Conservation (phyloP, 2,329 filamentous ascomycete genomes). For the Phyllosticta citribraziliensis region DNA sequence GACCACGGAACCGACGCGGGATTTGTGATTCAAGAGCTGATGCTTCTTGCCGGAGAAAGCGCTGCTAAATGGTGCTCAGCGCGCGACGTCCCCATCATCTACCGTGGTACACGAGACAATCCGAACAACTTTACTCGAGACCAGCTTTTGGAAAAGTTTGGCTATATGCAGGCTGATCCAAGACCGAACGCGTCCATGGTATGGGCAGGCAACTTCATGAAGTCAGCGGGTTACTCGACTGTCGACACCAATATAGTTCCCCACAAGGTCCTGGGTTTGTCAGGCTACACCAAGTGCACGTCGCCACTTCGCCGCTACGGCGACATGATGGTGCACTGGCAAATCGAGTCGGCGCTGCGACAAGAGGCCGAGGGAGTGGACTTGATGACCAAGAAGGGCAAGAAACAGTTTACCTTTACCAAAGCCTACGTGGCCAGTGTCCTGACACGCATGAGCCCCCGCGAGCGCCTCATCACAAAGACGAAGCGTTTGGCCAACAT, state of each 20-base stretch:
- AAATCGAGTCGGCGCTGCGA: constrained; percentile 52
- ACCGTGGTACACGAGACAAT: constrained; percentile 31
- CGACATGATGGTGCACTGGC: constrained; percentile 54
- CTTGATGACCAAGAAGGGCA: constrained; percentile 22
- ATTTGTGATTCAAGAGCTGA: constrained; percentile 32
- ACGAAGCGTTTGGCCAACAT: constrained; percentile 25
- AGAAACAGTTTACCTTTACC: constrained; percentile 41
- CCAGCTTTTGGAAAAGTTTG: constrained; percentile 22
- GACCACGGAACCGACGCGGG: constrained; percentile 14
- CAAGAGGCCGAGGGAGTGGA: constrained; percentile 36
- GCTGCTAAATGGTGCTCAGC: constrained; percentile 43
- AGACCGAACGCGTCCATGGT: constrained; percentile 24
- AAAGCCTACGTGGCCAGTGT: constrained; percentile 37
- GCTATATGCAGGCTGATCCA: constrained; percentile 28
- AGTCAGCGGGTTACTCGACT: constrained; percentile 31
- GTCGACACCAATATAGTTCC: constrained; percentile 37
- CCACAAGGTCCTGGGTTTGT: constrained; percentile 43
- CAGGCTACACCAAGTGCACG: constrained; percentile 48
- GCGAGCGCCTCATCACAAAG: constrained; percentile 34
- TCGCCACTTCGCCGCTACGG: constrained; percentile 51
- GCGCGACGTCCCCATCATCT: constrained; percentile 42
- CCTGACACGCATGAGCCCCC: constrained; percentile 36
- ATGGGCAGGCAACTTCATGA: constrained; percentile 33
- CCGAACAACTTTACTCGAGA: constrained; percentile 12
- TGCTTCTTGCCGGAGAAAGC: constrained; percentile 47